Percentiles rank a stretch among this genome's conserved stretches.
These are phyloP conservation scores for Aspergillus niger DNA, from an alignment of 2,329 filamentous ascomycete species.

Conservation along the genomic window DNA sequence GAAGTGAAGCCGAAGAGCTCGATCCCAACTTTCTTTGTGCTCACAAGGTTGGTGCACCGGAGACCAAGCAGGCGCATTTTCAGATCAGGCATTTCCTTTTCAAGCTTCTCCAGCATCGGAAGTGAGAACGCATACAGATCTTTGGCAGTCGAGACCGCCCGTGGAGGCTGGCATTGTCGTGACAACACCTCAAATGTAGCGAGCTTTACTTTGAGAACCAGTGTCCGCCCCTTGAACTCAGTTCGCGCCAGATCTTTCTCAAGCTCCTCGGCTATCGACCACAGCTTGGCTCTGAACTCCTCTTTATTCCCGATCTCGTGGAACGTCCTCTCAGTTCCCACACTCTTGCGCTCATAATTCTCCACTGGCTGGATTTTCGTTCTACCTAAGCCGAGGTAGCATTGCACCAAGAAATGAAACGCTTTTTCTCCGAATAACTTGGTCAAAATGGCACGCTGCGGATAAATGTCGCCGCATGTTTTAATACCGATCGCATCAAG, in stretches of 20 bases:
- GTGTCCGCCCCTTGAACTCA: constrained; percentile 83
- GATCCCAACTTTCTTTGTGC: constrained; percentile 76
- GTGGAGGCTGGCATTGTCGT: constrained; percentile 71
- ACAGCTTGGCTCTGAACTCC: constrained; percentile 73
- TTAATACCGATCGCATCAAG: constrained; percentile 83
- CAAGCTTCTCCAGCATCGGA: constrained; percentile 80
- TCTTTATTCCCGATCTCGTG: constrained; percentile 70
- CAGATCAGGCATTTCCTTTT: constrained; percentile 79
- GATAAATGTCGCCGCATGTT: constrained; percentile 85
- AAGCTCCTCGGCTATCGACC: constrained; percentile 78
- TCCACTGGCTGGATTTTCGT: constrained; percentile 84
- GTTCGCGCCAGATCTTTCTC: constrained; percentile 80
- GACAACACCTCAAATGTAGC: constrained; percentile 93
- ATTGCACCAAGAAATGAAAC: constrained; percentile 80
- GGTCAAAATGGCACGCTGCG: constrained; percentile 70
- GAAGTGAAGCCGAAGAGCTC: constrained; percentile 70
- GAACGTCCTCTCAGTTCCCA: constrained; percentile 93
- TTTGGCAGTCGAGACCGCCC: constrained; percentile 70
- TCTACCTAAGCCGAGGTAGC: constrained; percentile 81
- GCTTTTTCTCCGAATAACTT: constrained; percentile 89
- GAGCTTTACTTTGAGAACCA: constrained; percentile 89
- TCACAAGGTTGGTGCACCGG: constrained; percentile 82
- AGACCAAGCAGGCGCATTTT: constrained; percentile 84
- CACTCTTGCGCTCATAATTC: constrained; percentile 87
- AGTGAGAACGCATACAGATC: constrained; percentile 81